These are phyloP conservation scores for Remersonia thermophila DNA, from an alignment of 2,329 filamentous ascomycete species.

Conservation along the genomic window DNA sequence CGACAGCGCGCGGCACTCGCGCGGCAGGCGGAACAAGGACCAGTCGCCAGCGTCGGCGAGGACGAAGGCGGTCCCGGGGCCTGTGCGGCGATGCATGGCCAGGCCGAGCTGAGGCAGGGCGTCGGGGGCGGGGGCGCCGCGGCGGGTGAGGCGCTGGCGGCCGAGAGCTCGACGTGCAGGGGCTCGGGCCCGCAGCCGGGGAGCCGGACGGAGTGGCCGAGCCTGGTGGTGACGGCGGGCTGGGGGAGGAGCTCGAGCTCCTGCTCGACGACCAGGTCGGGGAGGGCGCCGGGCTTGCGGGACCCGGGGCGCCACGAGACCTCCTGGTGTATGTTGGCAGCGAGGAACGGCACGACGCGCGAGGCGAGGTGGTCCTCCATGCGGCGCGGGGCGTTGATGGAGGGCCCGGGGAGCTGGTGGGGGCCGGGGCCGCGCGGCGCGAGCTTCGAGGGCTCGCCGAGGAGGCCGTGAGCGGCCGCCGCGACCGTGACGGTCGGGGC, in stretches of 20 bases:
- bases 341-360: constrained; percentile 26
- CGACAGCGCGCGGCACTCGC: constrained; percentile 22
- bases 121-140: constrained; percentile 17
- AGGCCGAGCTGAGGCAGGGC: constrained; percentile 22
- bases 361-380: constrained; percentile 27
- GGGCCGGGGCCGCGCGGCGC: constrained; percentile 25
- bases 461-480: constrained; percentile 29
- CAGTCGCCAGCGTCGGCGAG: constrained; percentile 32
- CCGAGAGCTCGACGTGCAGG: constrained; percentile 26
- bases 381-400: constrained; percentile 25
- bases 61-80: constrained; percentile 25
- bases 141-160: constrained; percentile 14
- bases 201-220: constrained; percentile 23
- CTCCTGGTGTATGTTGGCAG: constrained; percentile 28
- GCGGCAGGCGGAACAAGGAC: constrained; percentile 16
- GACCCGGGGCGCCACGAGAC: constrained; percentile 16
- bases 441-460: constrained; percentile 21
- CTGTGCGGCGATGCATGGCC: constrained; percentile 24
- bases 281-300: constrained; percentile 2
- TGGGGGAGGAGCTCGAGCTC: constrained; percentile 29
- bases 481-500: constrained; percentile 27
- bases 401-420: constrained; percentile 28
- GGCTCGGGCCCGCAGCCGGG: constrained; percentile 18
- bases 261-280: constrained; percentile 23
- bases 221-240: constrained; percentile 24